Evolutionary conservation across 2,329 filamentous ascomycete species (phyloP).

Genomic region (Pseudodiploospora longispora): DNA sequence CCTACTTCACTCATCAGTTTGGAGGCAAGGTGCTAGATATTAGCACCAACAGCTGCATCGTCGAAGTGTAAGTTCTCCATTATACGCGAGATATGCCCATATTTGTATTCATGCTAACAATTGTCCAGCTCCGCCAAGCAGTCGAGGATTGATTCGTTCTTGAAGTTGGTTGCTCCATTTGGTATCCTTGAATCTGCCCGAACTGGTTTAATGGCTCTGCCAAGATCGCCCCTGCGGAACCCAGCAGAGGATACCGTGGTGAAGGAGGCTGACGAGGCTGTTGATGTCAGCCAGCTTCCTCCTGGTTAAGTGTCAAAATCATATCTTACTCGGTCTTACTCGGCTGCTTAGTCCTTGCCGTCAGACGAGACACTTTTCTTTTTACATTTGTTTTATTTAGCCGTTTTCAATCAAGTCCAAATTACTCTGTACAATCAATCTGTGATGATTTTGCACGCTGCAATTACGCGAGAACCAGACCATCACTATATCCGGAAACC

Average conservation of each 20-base stretch:
- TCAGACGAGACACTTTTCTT: too few species aligned
- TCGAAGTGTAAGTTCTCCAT: slow-evolving; percentile 68
- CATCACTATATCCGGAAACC: slow-evolving; percentile 1
- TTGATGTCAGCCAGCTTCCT: slow-evolving; percentile 88
- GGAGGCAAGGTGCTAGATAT: slow-evolving; percentile 97
- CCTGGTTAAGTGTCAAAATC: slow-evolving; percentile 56
- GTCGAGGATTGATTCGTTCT: slow-evolving; percentile 88
- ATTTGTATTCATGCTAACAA: slow-evolving; percentile 13
- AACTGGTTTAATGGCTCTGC: slow-evolving; percentile 93
- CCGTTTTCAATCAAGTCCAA: too few species aligned
- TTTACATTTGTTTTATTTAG: too few species aligned
- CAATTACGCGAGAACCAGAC: background rate
- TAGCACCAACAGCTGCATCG: slow-evolving; percentile 96
- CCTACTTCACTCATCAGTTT: slow-evolving; percentile 94
- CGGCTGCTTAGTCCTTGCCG: too few species aligned
- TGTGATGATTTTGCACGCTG: too few species aligned
- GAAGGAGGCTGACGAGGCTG: slow-evolving; percentile 89
- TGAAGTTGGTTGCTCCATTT: slow-evolving; percentile 90
- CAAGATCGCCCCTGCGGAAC: slow-evolving; percentile 78
- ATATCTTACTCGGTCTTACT: background rate
- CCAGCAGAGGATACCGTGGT: slow-evolving; percentile 58
- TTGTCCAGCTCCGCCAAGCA: slow-evolving; percentile 74
- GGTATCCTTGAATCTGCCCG: slow-evolving; percentile 94
- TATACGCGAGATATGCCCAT: background rate
- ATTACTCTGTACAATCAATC: too few species aligned